Evolutionary conservation across 306 rosid genomes (phyloP).

Genomic region (Clitoria ternatea): DNA sequence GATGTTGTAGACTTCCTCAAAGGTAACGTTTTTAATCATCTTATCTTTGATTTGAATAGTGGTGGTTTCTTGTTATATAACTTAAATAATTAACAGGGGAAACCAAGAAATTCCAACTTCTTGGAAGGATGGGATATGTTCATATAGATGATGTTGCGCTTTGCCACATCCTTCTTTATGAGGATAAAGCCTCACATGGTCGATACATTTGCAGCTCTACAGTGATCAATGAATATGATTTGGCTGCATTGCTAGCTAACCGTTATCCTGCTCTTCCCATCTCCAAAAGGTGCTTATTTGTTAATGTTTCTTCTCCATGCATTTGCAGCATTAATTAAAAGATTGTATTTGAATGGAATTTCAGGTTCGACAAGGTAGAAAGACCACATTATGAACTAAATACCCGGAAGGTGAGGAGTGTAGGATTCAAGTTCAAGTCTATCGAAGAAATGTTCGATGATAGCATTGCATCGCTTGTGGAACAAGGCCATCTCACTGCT

Average conservation of each 20-base stretch:
- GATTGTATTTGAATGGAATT: not conserved
- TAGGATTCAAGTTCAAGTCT: constrained; percentile 63
- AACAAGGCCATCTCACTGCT: constrained; percentile 40
- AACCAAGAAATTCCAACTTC: constrained; percentile 51
- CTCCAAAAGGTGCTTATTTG: constrained; percentile 62
- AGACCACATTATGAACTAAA: constrained; percentile 58
- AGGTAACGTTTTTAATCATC: no score
- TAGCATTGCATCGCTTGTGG: constrained; percentile 59
- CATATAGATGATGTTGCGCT: constrained; percentile 80
- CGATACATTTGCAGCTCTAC: constrained; percentile 68
- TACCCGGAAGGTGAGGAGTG: constrained; percentile 46
- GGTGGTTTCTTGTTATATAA: no score
- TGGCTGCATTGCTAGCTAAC: constrained; percentile 42
- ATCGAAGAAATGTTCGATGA: constrained; percentile 81
- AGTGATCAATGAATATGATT: constrained; percentile 41
- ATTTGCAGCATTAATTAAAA: no score
- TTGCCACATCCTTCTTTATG: constrained; percentile 61
- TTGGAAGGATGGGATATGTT: constrained; percentile 86
- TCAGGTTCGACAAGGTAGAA: constrained; percentile 51
- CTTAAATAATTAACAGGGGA: constrained; percentile 45
- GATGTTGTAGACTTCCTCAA: constrained; percentile 70
- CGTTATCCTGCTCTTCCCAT: constrained; percentile 67
- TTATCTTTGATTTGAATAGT: not conserved
- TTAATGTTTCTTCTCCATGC: not conserved
- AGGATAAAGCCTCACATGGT: constrained; percentile 50